A percentile compares a stretch with the other conserved stretches of the same genome.
phyloP scores from a whole-genome alignment of 352 stramenopile genomes.

The Thraustochytrium sp. region DNA sequence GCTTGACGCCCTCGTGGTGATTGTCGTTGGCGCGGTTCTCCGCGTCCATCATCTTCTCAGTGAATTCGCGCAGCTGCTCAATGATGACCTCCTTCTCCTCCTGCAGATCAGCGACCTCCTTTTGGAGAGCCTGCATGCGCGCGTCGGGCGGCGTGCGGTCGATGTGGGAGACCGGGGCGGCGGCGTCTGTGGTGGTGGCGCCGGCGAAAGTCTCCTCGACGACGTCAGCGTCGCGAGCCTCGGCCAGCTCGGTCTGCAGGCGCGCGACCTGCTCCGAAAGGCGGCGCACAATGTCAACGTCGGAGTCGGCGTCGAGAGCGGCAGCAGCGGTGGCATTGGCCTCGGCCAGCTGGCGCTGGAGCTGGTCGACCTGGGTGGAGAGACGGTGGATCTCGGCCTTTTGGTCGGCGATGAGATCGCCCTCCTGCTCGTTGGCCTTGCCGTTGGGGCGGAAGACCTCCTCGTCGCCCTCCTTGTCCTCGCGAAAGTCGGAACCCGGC shows the following conservation, averaged over 20 bases:
- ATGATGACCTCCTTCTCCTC: constrained; percentile 18
- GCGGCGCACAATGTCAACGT: background rate
- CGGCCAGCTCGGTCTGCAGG: background rate
- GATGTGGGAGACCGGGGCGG: too few species aligned
- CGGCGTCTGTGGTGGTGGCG: background rate
- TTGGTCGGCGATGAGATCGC: background rate
- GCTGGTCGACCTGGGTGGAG: background rate
- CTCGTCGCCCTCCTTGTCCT: background rate
- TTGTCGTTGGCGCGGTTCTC: constrained; percentile 39
- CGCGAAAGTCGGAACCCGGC: background rate
- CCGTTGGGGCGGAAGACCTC: background rate
- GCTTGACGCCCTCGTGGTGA: background rate
- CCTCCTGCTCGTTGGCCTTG: constrained; percentile 21
- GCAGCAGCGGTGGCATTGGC: background rate
- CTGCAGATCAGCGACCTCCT: background rate
- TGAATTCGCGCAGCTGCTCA: background rate
- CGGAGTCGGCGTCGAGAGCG: background rate
- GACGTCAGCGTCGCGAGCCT: background rate
- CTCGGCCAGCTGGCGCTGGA: background rate
- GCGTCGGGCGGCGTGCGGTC: constrained; percentile 1
- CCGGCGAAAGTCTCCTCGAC: background rate
- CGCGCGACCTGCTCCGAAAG: background rate
- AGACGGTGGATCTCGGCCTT: background rate
- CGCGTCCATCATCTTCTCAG: constrained; percentile 22
- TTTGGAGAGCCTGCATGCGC: background rate